These are phyloP conservation scores for Kickxella alabastrina DNA, from an alignment of 192 early-diverging fungal genomes.

Conservation along the genomic window DNA sequence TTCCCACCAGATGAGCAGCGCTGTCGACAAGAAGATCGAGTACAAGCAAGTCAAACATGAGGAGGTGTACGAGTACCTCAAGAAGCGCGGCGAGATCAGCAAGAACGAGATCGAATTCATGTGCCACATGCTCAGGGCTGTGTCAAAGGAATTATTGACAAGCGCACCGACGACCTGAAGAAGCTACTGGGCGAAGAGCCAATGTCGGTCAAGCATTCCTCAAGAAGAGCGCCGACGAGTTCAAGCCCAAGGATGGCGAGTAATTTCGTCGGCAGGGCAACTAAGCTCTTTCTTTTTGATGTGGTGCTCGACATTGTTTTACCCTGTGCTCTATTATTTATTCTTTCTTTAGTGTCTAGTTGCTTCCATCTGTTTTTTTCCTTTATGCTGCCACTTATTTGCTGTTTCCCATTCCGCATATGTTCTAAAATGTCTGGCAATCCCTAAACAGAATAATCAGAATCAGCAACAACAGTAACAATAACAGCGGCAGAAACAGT, in stretches of 20 bases:
- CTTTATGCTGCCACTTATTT: no score
- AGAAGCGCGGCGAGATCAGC: slow-evolving; percentile 14
- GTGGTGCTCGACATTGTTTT: no score
- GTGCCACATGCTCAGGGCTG: slow-evolving; percentile 32
- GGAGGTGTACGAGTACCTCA: slow-evolving; percentile 29
- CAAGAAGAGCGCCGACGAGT: slow-evolving; percentile 41
- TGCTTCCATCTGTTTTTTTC: no score
- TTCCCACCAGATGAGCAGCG: slow-evolving; percentile 18
- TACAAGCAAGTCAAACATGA: slow-evolving; percentile 29
- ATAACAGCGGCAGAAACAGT: no score
- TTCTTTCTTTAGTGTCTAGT: no score
- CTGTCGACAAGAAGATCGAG: slow-evolving; percentile 21
- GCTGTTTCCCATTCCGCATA: neutral
- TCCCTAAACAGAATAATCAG: no score
- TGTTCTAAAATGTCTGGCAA: neutral
- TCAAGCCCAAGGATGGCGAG: slow-evolving; percentile 24
- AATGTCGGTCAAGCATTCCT: slow-evolving; percentile 32
- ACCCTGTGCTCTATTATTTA: no score
- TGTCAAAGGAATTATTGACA: slow-evolving; percentile 23
- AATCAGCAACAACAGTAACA: no score
- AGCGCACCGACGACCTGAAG: slow-evolving; percentile 27
- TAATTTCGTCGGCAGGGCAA: no score
- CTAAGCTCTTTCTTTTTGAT: no score
- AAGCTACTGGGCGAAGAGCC: slow-evolving; percentile 39
- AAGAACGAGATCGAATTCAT: slow-evolving; percentile 24